Base-by-base conservation (phyloP, 169 alveolate species). In the Fabrea salina region DNA sequence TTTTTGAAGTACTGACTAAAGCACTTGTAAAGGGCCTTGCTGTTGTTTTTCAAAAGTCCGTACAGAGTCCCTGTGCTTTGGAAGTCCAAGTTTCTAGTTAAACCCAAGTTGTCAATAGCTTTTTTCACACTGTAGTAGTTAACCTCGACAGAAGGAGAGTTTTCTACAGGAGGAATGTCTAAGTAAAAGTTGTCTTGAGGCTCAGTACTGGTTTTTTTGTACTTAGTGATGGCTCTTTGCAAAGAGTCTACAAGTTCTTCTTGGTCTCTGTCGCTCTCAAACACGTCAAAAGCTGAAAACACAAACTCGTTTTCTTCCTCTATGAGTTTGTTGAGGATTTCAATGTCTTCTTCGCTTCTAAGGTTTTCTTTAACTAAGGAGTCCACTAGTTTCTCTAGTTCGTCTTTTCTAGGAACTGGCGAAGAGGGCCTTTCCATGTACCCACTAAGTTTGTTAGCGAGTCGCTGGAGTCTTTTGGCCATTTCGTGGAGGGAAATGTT, bases 251-350 rank as follows among this genome's bases (percentile, higher is more conserved):
- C 40, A 16, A 71, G 35, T 22, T 71, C 80, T 25, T 43, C 51
- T 22, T 44, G 44, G 40, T 71, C 80, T 40, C 35, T 71, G 30
- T 71, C 80, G 30, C 80, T 71, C 50, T 71, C 80, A 47, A 25
- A 71, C n/a, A 71, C 80, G 39, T 71, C 80, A 47, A 32, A 71
- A 5, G 80, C 80, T 1, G 80, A 71, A 47, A 71, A 40, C 6
- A 71, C 49, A 30, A 71, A 44, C 11, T 71, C 80, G 33, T 71
- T 19, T 49, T 51, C 80, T 47, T 19, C 22, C 0, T 22, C 3
- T 19, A 51, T 51, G 0, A 71, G 39, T 25, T 71, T 51, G 6
- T 71, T 44, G 30, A 71, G 66, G 22, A 71, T 25, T 47, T 71
- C 66, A 16, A 44, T 40, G 22, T 71, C 44, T 2, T 71, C 80